Evolutionary conservation across 164 flowering plant genomes (phyloP).

Genomic region (Nymphaea thermarum): DNA sequence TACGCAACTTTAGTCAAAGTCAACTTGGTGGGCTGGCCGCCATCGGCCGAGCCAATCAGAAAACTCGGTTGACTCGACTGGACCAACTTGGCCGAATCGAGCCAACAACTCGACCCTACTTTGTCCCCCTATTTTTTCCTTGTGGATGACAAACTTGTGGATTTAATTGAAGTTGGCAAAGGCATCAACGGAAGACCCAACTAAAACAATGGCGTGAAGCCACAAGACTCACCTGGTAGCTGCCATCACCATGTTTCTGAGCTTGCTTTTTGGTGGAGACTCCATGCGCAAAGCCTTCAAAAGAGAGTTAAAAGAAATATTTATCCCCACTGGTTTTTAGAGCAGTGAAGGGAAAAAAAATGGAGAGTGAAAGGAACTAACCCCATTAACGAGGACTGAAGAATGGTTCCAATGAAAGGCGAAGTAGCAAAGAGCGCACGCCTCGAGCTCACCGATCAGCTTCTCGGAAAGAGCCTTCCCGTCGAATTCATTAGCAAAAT

Average conservation of each 20-base stretch:
- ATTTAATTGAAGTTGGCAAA: too few relatives aligned
- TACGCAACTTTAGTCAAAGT: too few relatives aligned
- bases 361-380: conserved; percentile 2
- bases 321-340: neutral
- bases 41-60: too few relatives aligned
- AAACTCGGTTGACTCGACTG: too few relatives aligned
- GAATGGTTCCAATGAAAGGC: conserved; percentile 78
- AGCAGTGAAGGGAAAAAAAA: neutral
- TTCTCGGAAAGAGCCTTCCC: conserved; percentile 42
- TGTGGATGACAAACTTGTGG: too few relatives aligned
- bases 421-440: conserved; percentile 68
- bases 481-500: conserved; percentile 28
- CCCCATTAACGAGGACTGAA: conserved; percentile 56
- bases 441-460: conserved; percentile 68
- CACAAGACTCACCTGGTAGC: conserved; percentile 61
- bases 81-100: too few relatives aligned
- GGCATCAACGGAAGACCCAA: too few relatives aligned
- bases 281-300: conserved; percentile 49
- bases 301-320: neutral
- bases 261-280: conserved; percentile 36
- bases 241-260: conserved; percentile 60
- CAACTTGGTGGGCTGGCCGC: too few relatives aligned
- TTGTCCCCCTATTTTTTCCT: too few relatives aligned
- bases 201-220: too few relatives aligned
- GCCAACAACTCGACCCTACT: too few relatives aligned